Evolutionary conservation across 2,329 filamentous ascomycete genomes (phyloP), one percentile per base, ranked within the genome.

Genomic region (Calonectria pteridis): DNA sequence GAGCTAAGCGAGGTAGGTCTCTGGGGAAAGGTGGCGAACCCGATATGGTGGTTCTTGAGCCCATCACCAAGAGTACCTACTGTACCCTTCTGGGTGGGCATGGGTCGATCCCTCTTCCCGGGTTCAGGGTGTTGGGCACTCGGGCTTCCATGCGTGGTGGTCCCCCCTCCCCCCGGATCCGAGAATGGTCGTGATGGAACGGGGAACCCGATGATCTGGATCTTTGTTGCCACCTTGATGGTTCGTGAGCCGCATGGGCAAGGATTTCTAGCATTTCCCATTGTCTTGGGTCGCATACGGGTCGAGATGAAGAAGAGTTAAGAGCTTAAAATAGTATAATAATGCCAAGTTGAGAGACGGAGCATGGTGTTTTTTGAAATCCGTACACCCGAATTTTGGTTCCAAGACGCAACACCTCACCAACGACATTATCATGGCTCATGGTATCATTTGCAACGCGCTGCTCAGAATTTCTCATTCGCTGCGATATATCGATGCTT

Each of bases 101-200:
- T 64, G 37, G 46, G 29, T 50, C 65, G 37, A 58, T 72, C 49
- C 0, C 20, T n/a, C 26, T 20, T 46, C 20, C 40, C 40, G 40
- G 40, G 40, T 20, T 46, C 31, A 28, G 64, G 70, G 29, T 72
- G 64, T 20, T 55, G 37, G 26, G 40, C 50, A 29, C 51, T 23
- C 50, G 29, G 40, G 29, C 55, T 40, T 49, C 33, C 51, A 28
- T 67, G 49, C 35, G 49, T 40, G 37, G 40, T n/a, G 10, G 20
- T 20, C 18, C 20, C 43, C 49, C 11, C 40, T 20, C 18, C 20
- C 43, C 49, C 70, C 70, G 65, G 37, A 58, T 43, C 70, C 65
- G 65, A 69, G 13, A 11, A 37, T 58, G 65, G 65, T 66, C 50
- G 65, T 65, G 49, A 28, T 59, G 55, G 62, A 46, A 59, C 71